Evolutionary conservation across 176 grass and related monocot genomes (phyloP).

Genomic region (Musa acuminata): DNA sequence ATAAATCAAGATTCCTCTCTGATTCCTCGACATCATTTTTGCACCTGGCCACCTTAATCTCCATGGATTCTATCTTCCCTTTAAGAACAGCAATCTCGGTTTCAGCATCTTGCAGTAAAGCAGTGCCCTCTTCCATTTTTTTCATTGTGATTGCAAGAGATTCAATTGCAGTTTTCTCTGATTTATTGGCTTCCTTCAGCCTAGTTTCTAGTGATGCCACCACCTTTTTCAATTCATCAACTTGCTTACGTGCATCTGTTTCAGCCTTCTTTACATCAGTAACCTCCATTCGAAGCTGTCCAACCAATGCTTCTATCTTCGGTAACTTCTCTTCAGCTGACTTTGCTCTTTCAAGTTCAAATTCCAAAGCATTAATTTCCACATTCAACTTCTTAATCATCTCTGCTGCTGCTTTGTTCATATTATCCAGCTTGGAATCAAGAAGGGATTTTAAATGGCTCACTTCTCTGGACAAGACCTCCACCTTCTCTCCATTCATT

Average conservation of each 20-base stretch:
- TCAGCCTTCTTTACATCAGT: conserved; percentile 53
- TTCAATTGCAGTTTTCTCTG: conserved; percentile 55
- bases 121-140: conserved; percentile 41
- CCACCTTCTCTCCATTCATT: conserved; percentile 63
- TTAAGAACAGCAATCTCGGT: conserved; percentile 62
- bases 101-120: conserved; percentile 56
- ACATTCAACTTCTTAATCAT: conserved; percentile 56
- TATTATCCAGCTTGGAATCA: conserved; percentile 59
- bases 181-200: conserved; percentile 43
- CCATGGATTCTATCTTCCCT: conserved; percentile 50
- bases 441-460: conserved; percentile 51
- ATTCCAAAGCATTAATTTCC: conserved; percentile 42
- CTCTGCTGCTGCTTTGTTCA: conserved; percentile 42
- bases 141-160: conserved; percentile 47
- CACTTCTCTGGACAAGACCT: conserved; percentile 55
- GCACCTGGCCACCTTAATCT: conserved; percentile 59
- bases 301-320: conserved; percentile 33
- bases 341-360: conserved; percentile 51
- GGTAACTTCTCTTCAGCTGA: conserved; percentile 44
- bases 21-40: conserved; percentile 47
- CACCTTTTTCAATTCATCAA: conserved; percentile 65
- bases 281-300: conserved; percentile 43
- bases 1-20: conserved; percentile 37
- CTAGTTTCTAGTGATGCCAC: conserved; percentile 39
- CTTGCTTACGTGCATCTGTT: conserved; percentile 32